Conservation (phyloP, 2,329 filamentous ascomycete genomes). For the Neofusicoccum umdonicola region DNA sequence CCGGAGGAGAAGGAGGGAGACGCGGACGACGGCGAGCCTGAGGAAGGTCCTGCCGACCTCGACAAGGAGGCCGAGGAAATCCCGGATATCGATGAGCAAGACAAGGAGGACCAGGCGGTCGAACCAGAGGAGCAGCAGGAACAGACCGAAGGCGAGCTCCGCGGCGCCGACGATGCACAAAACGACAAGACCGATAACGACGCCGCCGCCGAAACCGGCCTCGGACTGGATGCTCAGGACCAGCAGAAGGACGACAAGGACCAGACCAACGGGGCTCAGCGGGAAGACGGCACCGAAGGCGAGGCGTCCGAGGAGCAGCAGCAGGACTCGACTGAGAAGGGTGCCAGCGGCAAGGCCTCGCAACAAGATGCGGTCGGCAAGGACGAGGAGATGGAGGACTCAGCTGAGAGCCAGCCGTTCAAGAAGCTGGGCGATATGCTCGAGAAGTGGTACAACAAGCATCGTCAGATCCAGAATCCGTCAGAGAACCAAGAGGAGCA, state of each 20-base stretch:
- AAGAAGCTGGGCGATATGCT: slow-evolving; percentile 92
- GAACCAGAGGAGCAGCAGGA: slow-evolving; percentile 47
- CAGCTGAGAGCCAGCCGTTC: slow-evolving; percentile 66
- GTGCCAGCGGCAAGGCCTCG: slow-evolving; percentile 41
- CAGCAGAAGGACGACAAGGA: slow-evolving; percentile 54
- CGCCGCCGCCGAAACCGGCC: slow-evolving; percentile 60
- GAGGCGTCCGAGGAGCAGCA: slow-evolving; percentile 64
- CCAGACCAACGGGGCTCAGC: slow-evolving; percentile 58
- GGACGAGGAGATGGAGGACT: slow-evolving; percentile 39
- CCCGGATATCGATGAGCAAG: slow-evolving; percentile 33
- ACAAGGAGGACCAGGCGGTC: slow-evolving; percentile 42
- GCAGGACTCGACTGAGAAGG: slow-evolving; percentile 63
- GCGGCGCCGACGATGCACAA: slow-evolving; percentile 34
- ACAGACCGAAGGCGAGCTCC: slow-evolving; percentile 15
- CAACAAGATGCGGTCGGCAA: slow-evolving; percentile 36
- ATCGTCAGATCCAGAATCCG: slow-evolving; percentile 67
- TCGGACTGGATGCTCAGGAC: slow-evolving; percentile 64
- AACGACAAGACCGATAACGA: slow-evolving; percentile 44
- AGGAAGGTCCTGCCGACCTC: slow-evolving; percentile 32
- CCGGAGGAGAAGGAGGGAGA: slow-evolving; percentile 38
- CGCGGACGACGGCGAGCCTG: slow-evolving; percentile 32
- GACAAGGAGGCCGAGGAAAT: slow-evolving; percentile 35
- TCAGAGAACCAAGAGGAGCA: slow-evolving; percentile 47
- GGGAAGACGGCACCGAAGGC: slow-evolving; percentile 65
- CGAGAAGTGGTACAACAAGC: slow-evolving; percentile 87